A percentile compares a stretch with the other conserved stretches of the same genome.
Evolutionary conservation across 148 eudicot genomes (phyloP).

Genomic region (Cornus kousa): DNA sequence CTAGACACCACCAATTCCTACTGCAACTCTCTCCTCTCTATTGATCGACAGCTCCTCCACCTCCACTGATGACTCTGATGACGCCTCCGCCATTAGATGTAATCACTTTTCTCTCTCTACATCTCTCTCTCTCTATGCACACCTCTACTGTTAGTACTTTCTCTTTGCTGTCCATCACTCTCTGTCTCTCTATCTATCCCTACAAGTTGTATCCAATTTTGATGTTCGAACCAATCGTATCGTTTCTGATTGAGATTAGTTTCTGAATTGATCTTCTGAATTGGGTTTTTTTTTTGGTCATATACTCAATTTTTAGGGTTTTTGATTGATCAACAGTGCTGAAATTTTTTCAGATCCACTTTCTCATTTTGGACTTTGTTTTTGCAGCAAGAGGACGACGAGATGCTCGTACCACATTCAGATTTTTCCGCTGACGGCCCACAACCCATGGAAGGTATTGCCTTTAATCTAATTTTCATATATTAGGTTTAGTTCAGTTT

Average conservation of each 20-base stretch:
- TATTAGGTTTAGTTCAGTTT: neutral
- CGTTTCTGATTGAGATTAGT: neutral
- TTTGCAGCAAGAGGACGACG: constrained; percentile 25
- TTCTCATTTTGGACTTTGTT: neutral
- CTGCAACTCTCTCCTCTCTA: neutral
- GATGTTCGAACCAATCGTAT: constrained; percentile 4
- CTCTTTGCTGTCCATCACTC: neutral
- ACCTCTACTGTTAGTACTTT: too few species aligned
- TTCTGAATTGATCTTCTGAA: constrained; percentile 11
- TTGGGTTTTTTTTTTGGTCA: neutral
- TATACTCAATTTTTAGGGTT: constrained; percentile 14
- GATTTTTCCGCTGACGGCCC: constrained; percentile 18
- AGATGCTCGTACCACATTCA: constrained; percentile 29
- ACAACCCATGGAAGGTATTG: constrained; percentile 28
- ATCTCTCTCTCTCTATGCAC: neutral
- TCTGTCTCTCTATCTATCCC: neutral
- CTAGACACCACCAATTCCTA: neutral
- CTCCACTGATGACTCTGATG: constrained; percentile 24
- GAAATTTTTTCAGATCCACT: constrained; percentile 10
- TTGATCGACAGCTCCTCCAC: constrained; percentile 5
- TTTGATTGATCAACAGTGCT: constrained; percentile 6
- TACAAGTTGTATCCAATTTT: neutral
- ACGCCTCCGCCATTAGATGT: constrained; percentile 28
- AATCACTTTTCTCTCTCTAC: neutral
- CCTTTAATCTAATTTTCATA: neutral